Evolutionary conservation across 352 stramenopile genomes (phyloP).

Genomic region (Phytophthora megakarya): DNA sequence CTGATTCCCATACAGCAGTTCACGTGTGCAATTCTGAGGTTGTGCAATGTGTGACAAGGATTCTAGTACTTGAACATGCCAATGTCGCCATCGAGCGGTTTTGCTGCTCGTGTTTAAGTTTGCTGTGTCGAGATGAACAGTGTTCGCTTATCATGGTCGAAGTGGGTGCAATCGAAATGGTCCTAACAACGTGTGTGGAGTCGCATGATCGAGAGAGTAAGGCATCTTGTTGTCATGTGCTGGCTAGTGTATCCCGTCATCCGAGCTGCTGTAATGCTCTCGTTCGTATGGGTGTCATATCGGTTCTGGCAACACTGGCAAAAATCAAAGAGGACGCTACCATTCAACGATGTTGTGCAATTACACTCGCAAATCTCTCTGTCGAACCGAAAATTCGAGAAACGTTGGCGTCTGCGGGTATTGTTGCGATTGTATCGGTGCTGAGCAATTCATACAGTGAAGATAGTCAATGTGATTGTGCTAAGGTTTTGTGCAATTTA

Average conservation of each 20-base stretch:
- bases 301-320: conserved; percentile 59
- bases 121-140: conserved; percentile 71
- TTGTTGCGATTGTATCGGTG: conserved; percentile 54
- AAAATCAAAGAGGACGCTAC: conserved; percentile 51
- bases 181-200: conserved; percentile 65
- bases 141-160: conserved; percentile 61
- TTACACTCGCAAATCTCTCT: conserved; percentile 72
- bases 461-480: conserved; percentile 77
- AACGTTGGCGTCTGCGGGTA: conserved; percentile 51
- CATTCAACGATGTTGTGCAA: conserved; percentile 72
- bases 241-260: conserved; percentile 78
- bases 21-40: conserved; percentile 57
- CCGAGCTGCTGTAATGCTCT: conserved; percentile 59
- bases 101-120: conserved; percentile 72
- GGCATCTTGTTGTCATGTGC: conserved; percentile 72
- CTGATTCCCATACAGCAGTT: conserved; percentile 40
- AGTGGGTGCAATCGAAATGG: conserved; percentile 52
- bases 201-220: conserved; percentile 71
- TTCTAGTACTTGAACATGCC: conserved; percentile 53
- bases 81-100: conserved; percentile 71
- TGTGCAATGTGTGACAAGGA: conserved; percentile 57
- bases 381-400: conserved; percentile 53
- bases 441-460: conserved; percentile 87
- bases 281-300: conserved; percentile 54
- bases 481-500: conserved; percentile 75